Base-by-base conservation (phyloP, 2,329 filamentous ascomycete genomes). In the Dichotomopilus funicola region DNA sequence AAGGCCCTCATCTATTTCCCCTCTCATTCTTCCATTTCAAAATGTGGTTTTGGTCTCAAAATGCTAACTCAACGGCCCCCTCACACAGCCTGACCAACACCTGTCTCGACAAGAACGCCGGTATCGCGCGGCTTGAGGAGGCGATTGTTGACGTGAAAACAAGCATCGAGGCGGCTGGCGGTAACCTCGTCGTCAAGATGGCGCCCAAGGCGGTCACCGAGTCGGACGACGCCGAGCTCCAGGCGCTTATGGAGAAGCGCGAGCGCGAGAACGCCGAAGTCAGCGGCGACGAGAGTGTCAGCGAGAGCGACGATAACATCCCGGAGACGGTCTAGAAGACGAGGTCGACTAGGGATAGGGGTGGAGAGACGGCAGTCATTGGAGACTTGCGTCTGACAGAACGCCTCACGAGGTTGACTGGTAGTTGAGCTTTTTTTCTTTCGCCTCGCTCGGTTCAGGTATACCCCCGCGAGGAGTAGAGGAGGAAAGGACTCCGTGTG, bases 131-230 rank as follows among this genome's bases (percentile, higher is more conserved):
- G 60, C 77, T 99, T 64, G 89, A 96, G 72, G 86, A 90, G 68
- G 90, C 94, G 13, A 99, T 99, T 65, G 79, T 88, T 67, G 89
- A 91, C 65, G 91, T 99, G 66, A 82, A 87, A 66, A 81, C 77
- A 68, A 91, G 81, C 72, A 99, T 99, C 70, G 83, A 85, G 69
- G 78, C 73, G 46, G 82, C 88, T 0, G 88, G 88, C 53, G 94
- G 94, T 59, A 85, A 83, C 68, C 87, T 92, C 68, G 81, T 86
- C 44, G 87, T 96, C 65, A 96, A 95, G 84, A 99, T 99, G 94
- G 91, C 94, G 67, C 94, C 94, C 64, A 97, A 97, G 85, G 94
- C 95, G 4, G 94, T 99, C 60, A 99, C 94, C 1, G 95, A 97
- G 80, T 95, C 91, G 72, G 95, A 99, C 67, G 94, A 99, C 69